phyloP scores from a whole-genome alignment of 2,329 filamentous ascomycete genomes.

The Dactylellina haptotyla region DNA sequence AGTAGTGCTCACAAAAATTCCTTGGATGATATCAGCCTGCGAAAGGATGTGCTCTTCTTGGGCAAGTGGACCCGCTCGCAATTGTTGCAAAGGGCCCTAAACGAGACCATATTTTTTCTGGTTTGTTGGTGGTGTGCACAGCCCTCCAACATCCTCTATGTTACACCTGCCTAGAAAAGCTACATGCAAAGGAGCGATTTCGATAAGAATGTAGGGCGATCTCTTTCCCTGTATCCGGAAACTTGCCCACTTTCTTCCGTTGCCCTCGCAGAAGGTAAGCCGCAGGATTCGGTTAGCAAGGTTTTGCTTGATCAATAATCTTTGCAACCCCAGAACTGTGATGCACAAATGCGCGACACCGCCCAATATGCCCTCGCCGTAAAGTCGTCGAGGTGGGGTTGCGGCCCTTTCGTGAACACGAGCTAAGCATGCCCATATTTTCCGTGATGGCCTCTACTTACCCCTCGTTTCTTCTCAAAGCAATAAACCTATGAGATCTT shows the following conservation, averaged over 20 bases:
- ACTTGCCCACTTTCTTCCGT: slow-evolving; percentile 43
- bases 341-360: slow-evolving; percentile 23
- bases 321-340: slow-evolving; percentile 15
- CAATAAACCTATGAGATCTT: slow-evolving; percentile 1
- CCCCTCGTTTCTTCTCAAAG: background rate
- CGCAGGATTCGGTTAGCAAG: slow-evolving; percentile 40
- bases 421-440: background rate
- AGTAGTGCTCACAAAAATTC: slow-evolving; percentile 18
- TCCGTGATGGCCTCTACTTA: background rate
- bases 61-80: slow-evolving; percentile 47
- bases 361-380: slow-evolving; percentile 17
- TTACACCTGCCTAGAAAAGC: slow-evolving; percentile 51
- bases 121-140: slow-evolving; percentile 44
- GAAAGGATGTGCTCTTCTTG: slow-evolving; percentile 22
- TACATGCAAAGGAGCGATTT: slow-evolving; percentile 25
- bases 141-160: slow-evolving; percentile 33
- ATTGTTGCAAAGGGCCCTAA: slow-evolving; percentile 27
- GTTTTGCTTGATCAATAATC: slow-evolving; percentile 53
- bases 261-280: slow-evolving; percentile 35
- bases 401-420: slow-evolving; percentile 41
- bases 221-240: slow-evolving; percentile 50
- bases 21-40: slow-evolving; percentile 46
- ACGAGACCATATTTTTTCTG: slow-evolving; percentile 11
- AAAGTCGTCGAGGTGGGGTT: slow-evolving; percentile 26
- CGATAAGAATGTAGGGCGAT: slow-evolving; percentile 48